These are phyloP conservation scores for Backusella sp. DNA, from an alignment of 192 early-diverging fungal genomes.

Conservation along the genomic window DNA sequence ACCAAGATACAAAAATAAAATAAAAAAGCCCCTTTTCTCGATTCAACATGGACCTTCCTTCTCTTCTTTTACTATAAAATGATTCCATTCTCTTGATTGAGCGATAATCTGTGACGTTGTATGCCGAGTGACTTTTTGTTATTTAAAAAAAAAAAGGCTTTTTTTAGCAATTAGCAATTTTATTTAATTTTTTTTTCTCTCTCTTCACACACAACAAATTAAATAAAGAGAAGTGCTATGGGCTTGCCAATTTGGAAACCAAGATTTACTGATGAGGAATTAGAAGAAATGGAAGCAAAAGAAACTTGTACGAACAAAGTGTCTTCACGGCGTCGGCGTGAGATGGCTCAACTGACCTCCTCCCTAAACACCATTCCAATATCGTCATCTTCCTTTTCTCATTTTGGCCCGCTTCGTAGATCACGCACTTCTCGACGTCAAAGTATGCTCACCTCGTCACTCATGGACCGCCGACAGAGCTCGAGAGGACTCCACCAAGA, in stretches of 20 bases:
- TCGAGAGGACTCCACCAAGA: neutral
- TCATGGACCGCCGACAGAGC: conserved; percentile 2
- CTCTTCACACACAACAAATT: neutral
- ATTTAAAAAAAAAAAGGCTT: neutral
- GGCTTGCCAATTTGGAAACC: conserved; percentile 23
- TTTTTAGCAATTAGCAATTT: neutral
- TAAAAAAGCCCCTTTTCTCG: no score
- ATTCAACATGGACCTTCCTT: no score
- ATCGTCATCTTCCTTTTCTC: neutral
- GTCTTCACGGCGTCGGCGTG: neutral
- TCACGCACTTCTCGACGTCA: conserved; percentile 2
- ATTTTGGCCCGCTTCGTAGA: neutral
- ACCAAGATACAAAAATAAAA: no score
- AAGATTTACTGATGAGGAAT: conserved; percentile 12
- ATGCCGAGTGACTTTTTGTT: neutral
- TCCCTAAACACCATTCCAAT: neutral
- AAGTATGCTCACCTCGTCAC: conserved; percentile 5
- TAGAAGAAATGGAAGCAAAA: neutral
- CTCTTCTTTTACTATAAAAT: no score
- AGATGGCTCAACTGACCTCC: neutral
- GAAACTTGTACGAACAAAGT: neutral
- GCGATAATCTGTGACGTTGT: neutral
- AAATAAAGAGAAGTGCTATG: neutral
- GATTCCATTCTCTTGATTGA: neutral
- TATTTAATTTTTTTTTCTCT: neutral